Base-by-base conservation (phyloP, 805 yeast genomes). In the Ogataea trehalophila region DNA sequence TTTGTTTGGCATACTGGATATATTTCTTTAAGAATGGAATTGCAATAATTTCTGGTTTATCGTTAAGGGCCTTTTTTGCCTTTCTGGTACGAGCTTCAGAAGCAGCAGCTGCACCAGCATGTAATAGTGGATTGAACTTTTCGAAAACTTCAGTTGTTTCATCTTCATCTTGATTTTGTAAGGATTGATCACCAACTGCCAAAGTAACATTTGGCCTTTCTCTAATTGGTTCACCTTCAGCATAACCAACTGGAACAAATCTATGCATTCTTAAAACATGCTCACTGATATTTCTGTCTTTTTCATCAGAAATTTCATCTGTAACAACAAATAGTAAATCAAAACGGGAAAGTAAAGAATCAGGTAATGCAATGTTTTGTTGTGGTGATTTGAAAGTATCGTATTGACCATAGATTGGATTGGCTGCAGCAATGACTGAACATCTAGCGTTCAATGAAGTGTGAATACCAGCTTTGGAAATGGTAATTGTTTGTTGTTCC, bases 401-500 rank as follows among this genome's bases (percentile, higher is more conserved):
- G 65, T 92, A 92, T 67, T 92, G 98, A 44, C 99, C 98, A 68
- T 82, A 91, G 2, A 92, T 89, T 1, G 99, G 99, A 66, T 92
- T 92, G 7, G 99, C 99, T 33, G 99, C 99, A 1, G 98, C 98
- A 55, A 92, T 79, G 16, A 92, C 98, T 29, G 96, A 86, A 71
- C 98, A 92, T 60, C 99, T 81, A 14, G 99, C 98, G 63, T 92
- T 92, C 57, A 92, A 76, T 6, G 98, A 86, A 2, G 98, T 91
- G 67, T 92, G 97, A 60, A 92, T 92, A 54, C 99, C 99, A 5
- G 98, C 99, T 67, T 92, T 92, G 44, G 98, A 96, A 61, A 92
- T 91, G 2, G 98, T 91, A 29, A 92, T 97, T 0, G 99, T 94
- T 68, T 94, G 99, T 71, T 94, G 99, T 72, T 94, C 99, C 99